phyloP scores from a whole-genome alignment of 805 yeast genomes.

The Yueomyces sp. region DNA sequence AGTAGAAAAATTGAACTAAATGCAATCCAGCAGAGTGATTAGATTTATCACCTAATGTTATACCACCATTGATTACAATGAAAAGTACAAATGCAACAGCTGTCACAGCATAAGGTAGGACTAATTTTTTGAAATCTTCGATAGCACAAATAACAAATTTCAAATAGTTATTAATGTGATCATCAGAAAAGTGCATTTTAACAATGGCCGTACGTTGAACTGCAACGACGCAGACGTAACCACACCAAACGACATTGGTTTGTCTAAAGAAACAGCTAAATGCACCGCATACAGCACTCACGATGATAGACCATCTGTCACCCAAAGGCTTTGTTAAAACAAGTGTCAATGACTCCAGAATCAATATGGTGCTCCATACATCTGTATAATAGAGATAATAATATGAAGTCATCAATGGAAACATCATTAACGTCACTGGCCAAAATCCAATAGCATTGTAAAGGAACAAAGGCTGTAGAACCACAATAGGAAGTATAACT shows the following conservation, averaged over 20 bases:
- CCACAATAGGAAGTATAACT: slow-evolving; percentile 35
- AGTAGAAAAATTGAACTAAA: slow-evolving; percentile 71
- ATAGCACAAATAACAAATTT: slow-evolving; percentile 26
- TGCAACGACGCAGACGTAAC: slow-evolving; percentile 40
- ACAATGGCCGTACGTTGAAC: slow-evolving; percentile 38
- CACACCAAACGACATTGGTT: slow-evolving; percentile 83
- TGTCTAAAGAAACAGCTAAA: slow-evolving; percentile 70
- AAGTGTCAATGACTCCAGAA: slow-evolving; percentile 40
- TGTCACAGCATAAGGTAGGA: slow-evolving; percentile 40
- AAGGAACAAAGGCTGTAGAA: slow-evolving; percentile 27
- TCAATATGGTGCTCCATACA: slow-evolving; percentile 73
- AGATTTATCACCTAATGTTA: slow-evolving; percentile 83
- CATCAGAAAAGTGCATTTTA: slow-evolving; percentile 27
- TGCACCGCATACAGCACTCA: slow-evolving; percentile 45
- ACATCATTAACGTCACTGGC: slow-evolving; percentile 32
- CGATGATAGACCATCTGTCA: slow-evolving; percentile 22
- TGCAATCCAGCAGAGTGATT: slow-evolving; percentile 69
- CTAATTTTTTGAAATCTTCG: slow-evolving; percentile 23
- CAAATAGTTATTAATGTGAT: slow-evolving; percentile 27
- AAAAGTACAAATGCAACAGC: slow-evolving; percentile 43
- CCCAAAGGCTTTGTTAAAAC: slow-evolving; percentile 30
- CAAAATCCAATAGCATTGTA: slow-evolving; percentile 32
- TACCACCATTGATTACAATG: slow-evolving; percentile 58
- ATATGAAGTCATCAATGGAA: slow-evolving; percentile 65
- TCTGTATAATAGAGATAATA: slow-evolving; percentile 82